Base-by-base conservation (phyloP, 345 rosid species). In the Salix caprea region DNA sequence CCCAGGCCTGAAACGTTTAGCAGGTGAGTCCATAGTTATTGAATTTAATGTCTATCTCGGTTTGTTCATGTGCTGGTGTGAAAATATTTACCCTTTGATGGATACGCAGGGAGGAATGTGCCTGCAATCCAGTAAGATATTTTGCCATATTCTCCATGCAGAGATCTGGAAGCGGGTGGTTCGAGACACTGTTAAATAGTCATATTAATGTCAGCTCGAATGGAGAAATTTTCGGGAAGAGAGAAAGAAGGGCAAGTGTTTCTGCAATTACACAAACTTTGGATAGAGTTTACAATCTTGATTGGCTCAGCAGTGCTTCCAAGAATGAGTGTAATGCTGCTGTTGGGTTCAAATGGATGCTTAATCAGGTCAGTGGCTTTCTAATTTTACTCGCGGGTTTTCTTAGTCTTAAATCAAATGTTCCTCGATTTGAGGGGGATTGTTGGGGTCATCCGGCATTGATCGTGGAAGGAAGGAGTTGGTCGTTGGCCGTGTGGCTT, bases 101-200 rank as follows among this genome's bases (percentile, higher is more conserved):
- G 14, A 32, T 32, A 1, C 60, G 18, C 74, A 80, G 84, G 80
- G 80, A 78, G 72, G 85, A 82, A 75, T 85, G 85, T 42, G 77
- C 69, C 14, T 82, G 85, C 79, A 85, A 75, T 58, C 85, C 87
- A 21, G 84, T 82, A 3, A 26, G 81, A 61, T 82, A 71, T 67
- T 85, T 85, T 72, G 87, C 84, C 4, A 85, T 85, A 11, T 75
- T 85, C 71, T 82, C 85, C 13, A 85, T 78, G 87, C 87, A 85
- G 72, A 81, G 87, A 80, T 85, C 85, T 0, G 87, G 87, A 46
- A 84, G 87, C 61, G 87, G 87, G 30, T 84, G 87, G 87, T 84
- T 84, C 36, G 85, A 80, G 65, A 85, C 87, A 48, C 82, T 85
- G 78, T 58, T 85, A 61, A 85, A 85, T 39, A 85, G 85, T 68